Percentiles rank a stretch among this genome's conserved stretches.
These are phyloP conservation scores for Lolium multiflorum DNA, from an alignment of 176 grass and related monocot genomes.

Conservation along the genomic window DNA sequence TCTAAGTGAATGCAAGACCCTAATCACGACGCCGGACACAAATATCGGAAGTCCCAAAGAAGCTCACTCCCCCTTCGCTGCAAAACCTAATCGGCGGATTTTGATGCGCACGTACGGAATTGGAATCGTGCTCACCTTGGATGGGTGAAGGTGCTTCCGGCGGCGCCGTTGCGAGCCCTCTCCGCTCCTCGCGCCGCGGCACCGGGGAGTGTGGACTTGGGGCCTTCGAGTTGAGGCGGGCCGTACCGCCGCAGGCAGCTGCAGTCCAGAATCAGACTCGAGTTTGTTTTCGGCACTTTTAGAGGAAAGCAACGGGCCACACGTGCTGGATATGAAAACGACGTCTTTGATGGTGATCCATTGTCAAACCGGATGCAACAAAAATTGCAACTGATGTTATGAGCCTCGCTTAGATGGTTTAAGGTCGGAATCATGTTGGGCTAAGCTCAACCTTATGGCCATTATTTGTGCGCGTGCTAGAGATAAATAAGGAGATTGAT, in stretches of 20 bases:
- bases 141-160: not conserved
- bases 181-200: not conserved
- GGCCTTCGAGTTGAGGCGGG: not conserved
- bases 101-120: not conserved
- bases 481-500: no score
- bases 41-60: not conserved
- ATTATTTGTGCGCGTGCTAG: no score
- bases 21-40: not conserved
- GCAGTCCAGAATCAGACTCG: not conserved
- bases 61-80: not conserved
- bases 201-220: not conserved
- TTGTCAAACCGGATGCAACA: not conserved
- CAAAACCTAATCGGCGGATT: not conserved
- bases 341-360: not conserved
- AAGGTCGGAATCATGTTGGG: no score
- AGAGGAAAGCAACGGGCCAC: not conserved
- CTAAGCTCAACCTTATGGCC: no score
- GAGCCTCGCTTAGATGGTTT: not conserved
- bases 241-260: not conserved
- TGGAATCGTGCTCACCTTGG: not conserved
- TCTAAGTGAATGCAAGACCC: not conserved
- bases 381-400: not conserved
- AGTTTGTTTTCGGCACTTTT: not conserved
- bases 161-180: not conserved
- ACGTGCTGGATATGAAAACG: not conserved